Base-by-base conservation (phyloP, 1,284 basidiomycete genomes). In the Porogramme epimiltina region DNA sequence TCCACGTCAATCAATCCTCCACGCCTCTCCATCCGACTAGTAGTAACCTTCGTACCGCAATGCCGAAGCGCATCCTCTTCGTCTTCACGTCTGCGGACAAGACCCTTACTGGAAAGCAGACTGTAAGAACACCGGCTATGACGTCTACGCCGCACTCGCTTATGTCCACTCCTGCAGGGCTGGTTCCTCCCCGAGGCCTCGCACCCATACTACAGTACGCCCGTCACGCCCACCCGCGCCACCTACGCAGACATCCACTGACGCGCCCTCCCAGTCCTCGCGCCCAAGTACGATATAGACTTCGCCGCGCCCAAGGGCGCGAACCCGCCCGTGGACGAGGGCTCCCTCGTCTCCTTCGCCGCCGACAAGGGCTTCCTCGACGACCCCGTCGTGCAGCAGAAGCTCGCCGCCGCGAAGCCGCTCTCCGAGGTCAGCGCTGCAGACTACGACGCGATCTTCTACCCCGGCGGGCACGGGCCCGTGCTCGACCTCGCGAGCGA, bases 161-260 rank as follows among this genome's bases (percentile, higher is more conserved):
- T 20, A 19, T 10, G 19, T n/a, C 22, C 36, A 18, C 34, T 37
- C 34, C 13, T 18, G 19, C 47, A 84, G 78, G 87, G 87, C 42
- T 87, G 80, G 80, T 90, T 82, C 67, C 73, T 86, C 23, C 83
- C 86, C 15, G 87, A 91, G 67, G 87, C 87, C 11, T 90, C 90
- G 1, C 90, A 93, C 67, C 89, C 91, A 0, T 93, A 90, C 74
- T 88, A 88, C 64, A 69, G 63, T 66, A 38, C 28, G 62, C 42
- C 3, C n/a, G n/a, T n/a, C n/a, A n/a, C n/a, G n/a, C 9, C 18
- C 9, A 18, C 4, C 19, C 39, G 19, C 6, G 25, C 15, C 5
- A 36, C 36, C 26, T 16, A n/a, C n/a, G n/a, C n/a, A n/a, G n/a
- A n/a, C n/a, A n/a, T n/a, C 26, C 41, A 44, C 11, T 41, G 42